Conservation (phyloP, 345 rosid species). For the Eucalyptus urophylla region DNA sequence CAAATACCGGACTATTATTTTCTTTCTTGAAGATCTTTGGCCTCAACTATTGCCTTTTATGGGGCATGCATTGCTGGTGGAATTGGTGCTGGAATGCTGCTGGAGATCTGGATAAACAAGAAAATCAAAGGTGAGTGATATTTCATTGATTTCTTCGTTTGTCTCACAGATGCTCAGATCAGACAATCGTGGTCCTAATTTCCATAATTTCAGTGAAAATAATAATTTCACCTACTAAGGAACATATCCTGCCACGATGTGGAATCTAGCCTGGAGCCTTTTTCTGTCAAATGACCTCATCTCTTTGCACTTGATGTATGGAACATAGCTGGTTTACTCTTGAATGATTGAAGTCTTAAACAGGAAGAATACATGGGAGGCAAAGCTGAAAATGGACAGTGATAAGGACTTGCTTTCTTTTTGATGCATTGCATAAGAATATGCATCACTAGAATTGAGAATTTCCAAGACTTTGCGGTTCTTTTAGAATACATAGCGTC, state of each 20-base stretch:
- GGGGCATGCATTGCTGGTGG: slow-evolving; percentile 84
- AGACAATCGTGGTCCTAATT: background rate
- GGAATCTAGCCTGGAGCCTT: background rate
- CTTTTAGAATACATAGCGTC: no score
- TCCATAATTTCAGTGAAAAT: background rate
- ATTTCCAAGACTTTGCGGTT: no score
- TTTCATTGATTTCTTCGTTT: background rate
- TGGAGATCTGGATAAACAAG: slow-evolving; percentile 81
- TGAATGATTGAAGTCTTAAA: background rate
- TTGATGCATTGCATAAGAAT: no score
- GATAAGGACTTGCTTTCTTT: no score
- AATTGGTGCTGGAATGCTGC: slow-evolving; percentile 77
- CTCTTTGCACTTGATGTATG: background rate
- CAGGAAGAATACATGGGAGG: no score
- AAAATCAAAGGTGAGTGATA: slow-evolving; percentile 59
- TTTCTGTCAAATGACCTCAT: background rate
- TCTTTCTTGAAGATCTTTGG: slow-evolving; percentile 55
- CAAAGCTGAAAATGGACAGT: no score
- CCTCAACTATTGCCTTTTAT: slow-evolving; percentile 48
- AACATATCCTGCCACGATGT: background rate
- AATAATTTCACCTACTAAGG: background rate
- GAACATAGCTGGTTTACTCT: background rate
- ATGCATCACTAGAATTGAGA: no score
- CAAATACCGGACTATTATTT: slow-evolving; percentile 77
- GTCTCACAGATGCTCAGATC: background rate